These are phyloP conservation scores for Obelidium mucronatum DNA, from an alignment of 192 early-diverging fungal species.

Conservation along the genomic window DNA sequence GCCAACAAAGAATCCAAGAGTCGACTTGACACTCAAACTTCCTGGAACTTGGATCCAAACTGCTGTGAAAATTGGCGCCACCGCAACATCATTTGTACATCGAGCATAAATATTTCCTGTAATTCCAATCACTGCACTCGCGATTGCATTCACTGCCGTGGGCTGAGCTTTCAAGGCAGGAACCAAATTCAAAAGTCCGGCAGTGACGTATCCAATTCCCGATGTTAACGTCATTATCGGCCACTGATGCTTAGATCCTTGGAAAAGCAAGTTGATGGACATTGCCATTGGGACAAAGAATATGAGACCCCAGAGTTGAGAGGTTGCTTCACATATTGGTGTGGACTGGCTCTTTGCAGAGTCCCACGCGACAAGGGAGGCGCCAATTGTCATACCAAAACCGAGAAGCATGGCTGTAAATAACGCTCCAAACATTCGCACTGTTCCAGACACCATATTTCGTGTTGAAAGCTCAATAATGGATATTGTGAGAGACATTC, in stretches of 20 bases:
- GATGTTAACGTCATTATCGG: conserved; percentile 73
- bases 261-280: conserved; percentile 65
- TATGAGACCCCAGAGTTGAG: conserved; percentile 63
- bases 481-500: conserved; percentile 79
- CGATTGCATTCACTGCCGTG: conserved; percentile 60
- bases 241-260: conserved; percentile 68
- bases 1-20: conserved; percentile 64
- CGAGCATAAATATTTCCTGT: conserved; percentile 79
- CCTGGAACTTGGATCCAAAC: conserved; percentile 82
- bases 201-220: conserved; percentile 74
- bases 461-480: conserved; percentile 89
- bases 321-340: conserved; percentile 12
- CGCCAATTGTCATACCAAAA: conserved; percentile 48
- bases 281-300: conserved; percentile 64
- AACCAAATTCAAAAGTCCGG: conserved; percentile 65
- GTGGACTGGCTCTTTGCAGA: background rate
- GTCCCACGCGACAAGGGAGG: conserved; percentile 31
- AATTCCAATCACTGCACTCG: conserved; percentile 82
- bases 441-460: conserved; percentile 86
- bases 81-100: conserved; percentile 75
- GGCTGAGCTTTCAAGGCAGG: conserved; percentile 54
- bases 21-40: conserved; percentile 72
- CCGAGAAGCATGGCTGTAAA: conserved; percentile 74
- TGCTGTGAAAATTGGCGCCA: conserved; percentile 77
- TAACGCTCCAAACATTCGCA: conserved; percentile 80